phyloP scores from a whole-genome alignment of 2,329 filamentous ascomycete genomes.

The Tetracladium maxilliforme region DNA sequence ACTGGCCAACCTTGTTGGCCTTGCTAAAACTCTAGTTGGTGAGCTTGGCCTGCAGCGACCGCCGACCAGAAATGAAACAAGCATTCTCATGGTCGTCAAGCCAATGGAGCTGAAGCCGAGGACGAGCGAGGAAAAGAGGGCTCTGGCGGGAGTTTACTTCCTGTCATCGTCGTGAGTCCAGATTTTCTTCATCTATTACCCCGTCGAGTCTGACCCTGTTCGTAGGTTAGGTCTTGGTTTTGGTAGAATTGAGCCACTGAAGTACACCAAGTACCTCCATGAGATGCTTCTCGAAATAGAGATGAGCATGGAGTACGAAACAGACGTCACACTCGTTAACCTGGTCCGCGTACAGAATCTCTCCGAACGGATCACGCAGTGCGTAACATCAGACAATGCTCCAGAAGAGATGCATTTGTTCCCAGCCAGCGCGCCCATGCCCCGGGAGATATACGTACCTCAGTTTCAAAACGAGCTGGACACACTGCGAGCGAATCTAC shows the following conservation, averaged over 20 bases:
- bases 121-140: constrained; percentile 35
- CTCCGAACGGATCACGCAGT: constrained; percentile 29
- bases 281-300: constrained; percentile 32
- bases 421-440: constrained; percentile 7
- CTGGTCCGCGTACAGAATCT: constrained; percentile 33
- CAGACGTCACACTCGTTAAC: constrained; percentile 28
- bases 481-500: constrained; percentile 20
- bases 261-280: constrained; percentile 35
- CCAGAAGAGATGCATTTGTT: constrained; percentile 4
- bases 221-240: constrained; percentile 25
- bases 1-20: constrained; percentile 30
- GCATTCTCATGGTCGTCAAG: constrained; percentile 24
- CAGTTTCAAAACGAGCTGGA: constrained; percentile 30
- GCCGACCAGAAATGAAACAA: constrained; percentile 24
- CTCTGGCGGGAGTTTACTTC: constrained; percentile 37
- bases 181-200: not conserved
- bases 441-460: constrained; percentile 25
- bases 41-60: constrained; percentile 29
- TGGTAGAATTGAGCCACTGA: constrained; percentile 28
- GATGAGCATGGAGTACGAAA: constrained; percentile 24
- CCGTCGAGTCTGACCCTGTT: constrained; percentile 4
- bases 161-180: constrained; percentile 31
- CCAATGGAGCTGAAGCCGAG: constrained; percentile 21
- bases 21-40: constrained; percentile 29
- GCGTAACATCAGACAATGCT: constrained; percentile 8